Conservation (phyloP, 225 moss, liverwort and hornwort genomes). For the Marchantia paleacea region DNA sequence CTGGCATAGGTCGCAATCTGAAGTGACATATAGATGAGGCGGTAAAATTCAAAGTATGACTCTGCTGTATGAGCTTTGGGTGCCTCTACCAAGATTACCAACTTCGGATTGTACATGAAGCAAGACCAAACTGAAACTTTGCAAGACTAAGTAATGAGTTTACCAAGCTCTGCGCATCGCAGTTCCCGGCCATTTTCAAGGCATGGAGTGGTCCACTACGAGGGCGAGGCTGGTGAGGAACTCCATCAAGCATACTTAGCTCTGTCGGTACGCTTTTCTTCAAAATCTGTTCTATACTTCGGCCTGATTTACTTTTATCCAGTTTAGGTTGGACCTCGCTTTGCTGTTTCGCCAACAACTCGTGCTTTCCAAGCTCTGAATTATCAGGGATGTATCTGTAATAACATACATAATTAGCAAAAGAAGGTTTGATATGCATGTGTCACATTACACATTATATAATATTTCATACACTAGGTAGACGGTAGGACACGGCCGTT, state of each 20-base stretch:
- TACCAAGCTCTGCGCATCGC: conserved; percentile 21
- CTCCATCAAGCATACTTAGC: conserved; percentile 44
- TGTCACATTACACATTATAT: no score
- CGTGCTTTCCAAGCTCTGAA: neutral
- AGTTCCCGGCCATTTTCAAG: conserved; percentile 6
- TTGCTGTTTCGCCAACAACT: neutral
- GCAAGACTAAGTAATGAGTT: neutral
- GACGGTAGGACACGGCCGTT: no score
- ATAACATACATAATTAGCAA: neutral
- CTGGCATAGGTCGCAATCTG: no score
- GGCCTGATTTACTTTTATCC: conserved; percentile 23
- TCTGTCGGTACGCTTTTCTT: conserved; percentile 42
- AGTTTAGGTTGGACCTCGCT: conserved; percentile 2
- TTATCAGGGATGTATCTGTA: neutral
- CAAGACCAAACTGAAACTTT: no score
- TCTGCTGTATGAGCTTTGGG: no score
- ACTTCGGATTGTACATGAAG: no score
- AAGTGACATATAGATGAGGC: no score
- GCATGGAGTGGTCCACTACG: conserved; percentile 26
- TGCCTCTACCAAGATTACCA: no score
- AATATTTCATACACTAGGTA: no score
- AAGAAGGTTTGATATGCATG: no score
- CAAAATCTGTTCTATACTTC: conserved; percentile 29
- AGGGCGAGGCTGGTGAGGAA: conserved; percentile 37
- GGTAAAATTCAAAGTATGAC: no score